Base-by-base conservation (phyloP, 352 stramenopile species). In the Plasmopara halstedii region DNA sequence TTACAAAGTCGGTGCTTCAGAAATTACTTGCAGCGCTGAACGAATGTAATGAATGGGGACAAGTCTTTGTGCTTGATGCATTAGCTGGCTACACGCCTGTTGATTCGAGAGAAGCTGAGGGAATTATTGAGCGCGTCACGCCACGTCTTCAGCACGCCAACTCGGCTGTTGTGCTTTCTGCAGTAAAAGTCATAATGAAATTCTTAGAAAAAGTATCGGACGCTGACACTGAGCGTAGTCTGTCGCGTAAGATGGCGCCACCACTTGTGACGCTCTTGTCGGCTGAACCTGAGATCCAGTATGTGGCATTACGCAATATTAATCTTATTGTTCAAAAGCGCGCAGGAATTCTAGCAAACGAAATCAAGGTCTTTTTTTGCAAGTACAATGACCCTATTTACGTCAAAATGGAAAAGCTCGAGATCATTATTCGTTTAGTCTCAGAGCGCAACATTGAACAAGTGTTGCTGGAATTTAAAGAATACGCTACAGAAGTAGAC, bases 381-480 rank as follows among this genome's bases (percentile, higher is more conserved):
- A 99, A 99, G 75, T 99, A 99, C 83, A 99, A 99, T 74, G 97
- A 99, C 73, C 97, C 97, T 41, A 90, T 92, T 52, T 92, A 92
- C 62, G 80, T 92, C 50, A 92, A 92, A 74, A 98, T 99, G 95
- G 96, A 99, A 65, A 99, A 99, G 67, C 78, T 99, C 10, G 96
- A 99, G 67, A 98, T 99, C 55, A 98, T 99, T 49, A 99, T 99
- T 46, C 96, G 97, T 19, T 66, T 99, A 2, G 95, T 98, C 2
- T 96, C 81, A 11, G 95, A 99, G 64, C 83, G 90, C 42, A 99
- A 99, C 71, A 97, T 99, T 61, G 97, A 99, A 58, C 95, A 99
- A 73, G 89, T 92, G 56, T 72, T 99, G 37, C 73, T 98, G 2
- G 97, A 99, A 70, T 88, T 99, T 39, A 99, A 99, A 75, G 95